phyloP scores from a whole-genome alignment of 495 filamentous ascomycete genomes.

The Beverwykella pulmonaria region DNA sequence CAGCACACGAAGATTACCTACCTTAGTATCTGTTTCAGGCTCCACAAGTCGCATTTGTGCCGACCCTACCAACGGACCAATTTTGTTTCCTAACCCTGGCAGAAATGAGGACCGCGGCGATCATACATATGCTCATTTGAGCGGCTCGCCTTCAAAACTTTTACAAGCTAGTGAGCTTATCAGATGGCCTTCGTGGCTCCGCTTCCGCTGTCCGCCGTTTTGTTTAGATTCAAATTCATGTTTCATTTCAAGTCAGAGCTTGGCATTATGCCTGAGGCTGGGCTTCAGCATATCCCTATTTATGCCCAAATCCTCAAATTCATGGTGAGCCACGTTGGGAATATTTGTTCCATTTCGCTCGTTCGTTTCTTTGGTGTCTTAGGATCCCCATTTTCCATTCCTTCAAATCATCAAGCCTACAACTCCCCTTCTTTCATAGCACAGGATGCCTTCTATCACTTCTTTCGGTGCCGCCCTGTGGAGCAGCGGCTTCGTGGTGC shows the following conservation, averaged over 20 bases:
- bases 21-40: neutral
- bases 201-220: constrained; percentile 16
- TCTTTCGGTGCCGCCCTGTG: constrained; percentile 17
- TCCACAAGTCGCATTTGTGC: neutral
- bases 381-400: neutral
- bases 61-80: neutral
- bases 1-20: too few species aligned
- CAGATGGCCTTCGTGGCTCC: neutral
- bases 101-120: constrained; percentile 6
- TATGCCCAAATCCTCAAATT: neutral
- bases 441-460: constrained; percentile 28
- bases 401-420: neutral
- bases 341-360: neutral
- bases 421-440: neutral
- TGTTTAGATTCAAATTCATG: neutral
- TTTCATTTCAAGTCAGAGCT: constrained; percentile 3
- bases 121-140: constrained; percentile 6
- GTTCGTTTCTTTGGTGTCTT: neutral
- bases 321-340: neutral
- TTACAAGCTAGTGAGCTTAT: neutral
- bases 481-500: constrained; percentile 26
- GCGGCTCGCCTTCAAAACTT: neutral
- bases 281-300: neutral
- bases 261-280: neutral
- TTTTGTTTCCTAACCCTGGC: constrained; percentile 3